phyloP scores from a whole-genome alignment of 257 asterid species.

The Prunella vulgaris region DNA sequence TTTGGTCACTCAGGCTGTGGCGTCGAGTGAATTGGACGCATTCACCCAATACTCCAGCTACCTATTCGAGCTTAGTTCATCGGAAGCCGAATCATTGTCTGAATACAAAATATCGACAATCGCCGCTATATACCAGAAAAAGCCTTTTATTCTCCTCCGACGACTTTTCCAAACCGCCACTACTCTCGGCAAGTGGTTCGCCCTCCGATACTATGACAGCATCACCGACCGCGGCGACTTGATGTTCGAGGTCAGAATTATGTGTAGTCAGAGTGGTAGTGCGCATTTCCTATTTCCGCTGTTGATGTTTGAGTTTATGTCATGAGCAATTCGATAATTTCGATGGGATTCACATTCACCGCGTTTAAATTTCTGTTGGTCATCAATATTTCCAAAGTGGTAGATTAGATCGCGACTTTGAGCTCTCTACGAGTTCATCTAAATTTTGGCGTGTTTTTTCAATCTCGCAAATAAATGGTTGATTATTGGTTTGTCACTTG shows the following conservation, averaged over 20 bases:
- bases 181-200: slow-evolving; percentile 92
- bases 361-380: slow-evolving; percentile 1
- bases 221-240: slow-evolving; percentile 61
- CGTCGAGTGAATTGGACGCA: slow-evolving; percentile 47
- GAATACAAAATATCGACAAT: slow-evolving; percentile 63
- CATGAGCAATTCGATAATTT: neutral
- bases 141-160: slow-evolving; percentile 71
- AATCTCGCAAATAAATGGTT: neutral
- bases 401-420: neutral
- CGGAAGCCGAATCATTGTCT: slow-evolving; percentile 69
- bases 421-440: neutral
- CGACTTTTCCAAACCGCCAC: slow-evolving; percentile 69
- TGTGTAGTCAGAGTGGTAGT: neutral
- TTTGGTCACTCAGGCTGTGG: slow-evolving; percentile 23
- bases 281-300: neutral
- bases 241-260: slow-evolving; percentile 65
- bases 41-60: slow-evolving; percentile 86
- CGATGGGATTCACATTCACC: neutral
- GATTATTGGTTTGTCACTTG: neutral
- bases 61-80: slow-evolving; percentile 60
- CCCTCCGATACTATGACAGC: slow-evolving; percentile 66
- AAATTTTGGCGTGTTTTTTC: neutral
- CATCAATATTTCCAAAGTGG: neutral
- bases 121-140: slow-evolving; percentile 55
- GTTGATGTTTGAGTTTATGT: neutral